These are phyloP conservation scores for Cardamine chenopodiifolia DNA, from an alignment of 345 rosid genomes.

Conservation along the genomic window DNA sequence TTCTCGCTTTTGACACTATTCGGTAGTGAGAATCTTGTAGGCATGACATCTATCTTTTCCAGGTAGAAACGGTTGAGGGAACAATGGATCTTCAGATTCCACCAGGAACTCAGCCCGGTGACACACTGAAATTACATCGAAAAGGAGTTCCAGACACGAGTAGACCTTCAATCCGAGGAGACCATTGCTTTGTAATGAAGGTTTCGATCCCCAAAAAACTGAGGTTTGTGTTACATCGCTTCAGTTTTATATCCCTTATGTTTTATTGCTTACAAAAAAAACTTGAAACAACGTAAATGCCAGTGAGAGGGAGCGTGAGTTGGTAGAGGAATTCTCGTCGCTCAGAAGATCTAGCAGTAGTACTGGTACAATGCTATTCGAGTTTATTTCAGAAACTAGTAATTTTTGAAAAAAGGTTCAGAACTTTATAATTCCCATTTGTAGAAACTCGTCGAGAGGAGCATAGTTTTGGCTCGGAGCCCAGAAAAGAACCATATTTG, in stretches of 20 bases:
- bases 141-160: conserved; percentile 90
- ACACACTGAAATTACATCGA: conserved; percentile 54
- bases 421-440: not conserved
- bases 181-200: conserved; percentile 75
- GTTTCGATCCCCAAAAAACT: conserved; percentile 72
- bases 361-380: conserved; percentile 30
- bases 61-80: conserved; percentile 95
- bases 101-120: conserved; percentile 85
- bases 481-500: conserved; percentile 25
- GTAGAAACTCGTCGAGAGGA: conserved; percentile 34
- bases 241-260: not conserved
- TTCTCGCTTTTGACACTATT: not conserved
- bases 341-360: conserved; percentile 51
- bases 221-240: conserved; percentile 51
- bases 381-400: not conserved
- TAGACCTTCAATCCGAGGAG: conserved; percentile 74
- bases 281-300: conserved; percentile 29
- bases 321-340: conserved; percentile 69
- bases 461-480: conserved; percentile 16
- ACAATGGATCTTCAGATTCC: conserved; percentile 72
- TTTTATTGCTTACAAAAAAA: not conserved
- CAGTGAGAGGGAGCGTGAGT: conserved; percentile 67
- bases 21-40: conserved; percentile 12
- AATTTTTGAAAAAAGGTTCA: not conserved
- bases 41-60: conserved; percentile 26